Base-by-base conservation (phyloP, 108 stramenopile genomes). In the Fragilaria radians region DNA sequence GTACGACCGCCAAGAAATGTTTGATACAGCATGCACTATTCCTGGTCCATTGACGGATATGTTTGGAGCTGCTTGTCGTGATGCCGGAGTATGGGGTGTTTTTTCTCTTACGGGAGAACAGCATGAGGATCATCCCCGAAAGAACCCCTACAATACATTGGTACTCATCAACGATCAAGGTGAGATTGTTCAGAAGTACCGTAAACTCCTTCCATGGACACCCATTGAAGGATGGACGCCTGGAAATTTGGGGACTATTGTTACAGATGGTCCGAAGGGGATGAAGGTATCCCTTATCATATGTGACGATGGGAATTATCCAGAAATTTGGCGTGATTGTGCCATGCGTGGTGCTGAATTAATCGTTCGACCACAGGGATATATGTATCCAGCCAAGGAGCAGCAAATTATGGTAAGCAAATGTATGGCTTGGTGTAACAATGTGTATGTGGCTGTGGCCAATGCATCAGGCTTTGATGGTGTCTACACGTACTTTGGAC, bases 391-490 rank as follows among this genome's bases (percentile, higher is more conserved):
- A 2, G 87, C 87, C 28, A 90, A 90, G 68, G 88, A 90, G 45
- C 88, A 90, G 49, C 88, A 90, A 71, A 78, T 90, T 19, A 67
- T 77, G 54, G 88, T 90, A 18, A 73, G 75, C 58, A 90, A 90
- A 63, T 77, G 75, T 2, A 90, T 90, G 88, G 88, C 88, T 21
- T 90, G 82, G 82, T 86, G 85, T 73, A 90, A 90, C 58, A 71
- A 86, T 45, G 80, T 83, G 1, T 90, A 86, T 57, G 88, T 90
- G 23, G 88, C 88, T n/a, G 88, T 90, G 0, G 88, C 88, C 3
- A 90, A 90, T 64, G 88, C 88, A 9, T 75, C 88, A 0, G 88
- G 88, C 27, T 84, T 83, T 46, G 88, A 86, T 66, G 88, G 88
- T 21, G 82, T 88, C 0, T 70, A 66, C 72, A 73, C 72, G 0